Evolutionary conservation across 148 eudicot genomes (phyloP).

Genomic region (Rhododendron mucronatum): DNA sequence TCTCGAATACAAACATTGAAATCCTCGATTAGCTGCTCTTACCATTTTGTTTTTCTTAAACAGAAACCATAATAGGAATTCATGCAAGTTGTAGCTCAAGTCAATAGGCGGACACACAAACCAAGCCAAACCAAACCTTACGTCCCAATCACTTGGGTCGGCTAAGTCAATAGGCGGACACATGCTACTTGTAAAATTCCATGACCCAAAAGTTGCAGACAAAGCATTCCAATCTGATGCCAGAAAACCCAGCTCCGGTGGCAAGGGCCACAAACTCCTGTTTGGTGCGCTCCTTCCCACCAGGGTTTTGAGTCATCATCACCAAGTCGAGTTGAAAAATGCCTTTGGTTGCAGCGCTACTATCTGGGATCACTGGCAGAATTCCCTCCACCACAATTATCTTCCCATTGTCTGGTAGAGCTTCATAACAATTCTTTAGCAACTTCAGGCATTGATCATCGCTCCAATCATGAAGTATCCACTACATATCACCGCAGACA

Average conservation of each 20-base stretch:
- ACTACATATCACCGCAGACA: background rate
- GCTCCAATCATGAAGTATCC: conserved; percentile 3
- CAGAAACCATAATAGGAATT: background rate
- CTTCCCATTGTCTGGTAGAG: background rate
- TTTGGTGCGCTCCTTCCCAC: background rate
- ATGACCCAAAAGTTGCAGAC: background rate
- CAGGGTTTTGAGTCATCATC: background rate
- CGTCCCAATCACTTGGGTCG: too few species aligned
- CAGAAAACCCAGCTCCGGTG: background rate
- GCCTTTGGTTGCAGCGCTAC: background rate
- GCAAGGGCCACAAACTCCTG: background rate
- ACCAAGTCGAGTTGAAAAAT: background rate
- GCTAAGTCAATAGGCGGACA: too few species aligned
- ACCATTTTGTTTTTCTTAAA: background rate
- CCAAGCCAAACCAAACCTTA: too few species aligned
- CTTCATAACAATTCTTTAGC: background rate
- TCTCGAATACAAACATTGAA: background rate
- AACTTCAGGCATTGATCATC: background rate
- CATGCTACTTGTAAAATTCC: background rate
- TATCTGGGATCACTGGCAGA: background rate
- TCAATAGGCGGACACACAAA: background rate
- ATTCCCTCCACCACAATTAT: conserved; percentile 1
- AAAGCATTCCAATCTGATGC: background rate
- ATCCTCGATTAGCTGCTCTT: background rate
- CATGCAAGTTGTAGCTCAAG: background rate